Percentiles rank a stretch among this genome's conserved stretches.
Evolutionary conservation across 2,329 filamentous ascomycete genomes (phyloP).

Genomic region (Colletotrichum eleusines): DNA sequence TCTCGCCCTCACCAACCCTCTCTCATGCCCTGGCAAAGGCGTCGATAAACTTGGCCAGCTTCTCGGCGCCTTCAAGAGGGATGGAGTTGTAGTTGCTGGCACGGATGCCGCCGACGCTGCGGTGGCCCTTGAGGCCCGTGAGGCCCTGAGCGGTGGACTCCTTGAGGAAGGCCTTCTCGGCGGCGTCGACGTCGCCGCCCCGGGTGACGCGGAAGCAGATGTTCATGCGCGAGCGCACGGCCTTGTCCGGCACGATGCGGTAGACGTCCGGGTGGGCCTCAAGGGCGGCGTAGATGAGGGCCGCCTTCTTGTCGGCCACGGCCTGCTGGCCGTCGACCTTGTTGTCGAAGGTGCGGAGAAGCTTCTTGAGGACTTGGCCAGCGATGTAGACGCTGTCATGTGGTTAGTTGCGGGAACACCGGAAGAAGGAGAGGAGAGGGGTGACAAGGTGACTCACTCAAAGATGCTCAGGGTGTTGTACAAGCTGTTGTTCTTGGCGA

Average conservation of each 20-base stretch:
- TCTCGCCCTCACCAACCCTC: background rate
- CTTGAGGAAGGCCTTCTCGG: conserved; percentile 84
- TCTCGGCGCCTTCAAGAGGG: conserved; percentile 73
- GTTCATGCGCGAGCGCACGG: conserved; percentile 89
- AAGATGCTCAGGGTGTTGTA: conserved; percentile 98
- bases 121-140: conserved; percentile 88
- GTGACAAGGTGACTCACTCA: conserved; percentile 65
- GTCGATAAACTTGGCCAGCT: conserved; percentile 73
- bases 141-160: conserved; percentile 77
- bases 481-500: conserved; percentile 92
- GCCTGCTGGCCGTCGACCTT: conserved; percentile 83
- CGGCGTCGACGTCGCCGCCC: conserved; percentile 70
- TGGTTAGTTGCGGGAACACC: conserved; percentile 14
- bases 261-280: conserved; percentile 82
- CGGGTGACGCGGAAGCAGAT: conserved; percentile 85
- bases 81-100: conserved; percentile 93
- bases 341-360: conserved; percentile 73
- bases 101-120: conserved; percentile 87
- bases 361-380: conserved; percentile 85
- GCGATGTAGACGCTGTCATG: conserved; percentile 81
- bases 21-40: conserved; percentile 60
- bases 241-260: conserved; percentile 79
- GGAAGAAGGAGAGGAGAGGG: background rate
- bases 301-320: conserved; percentile 79
- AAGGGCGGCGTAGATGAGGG: conserved; percentile 80